Conservation (phyloP, 306 rosid genomes). For the Clitoria ternatea region DNA sequence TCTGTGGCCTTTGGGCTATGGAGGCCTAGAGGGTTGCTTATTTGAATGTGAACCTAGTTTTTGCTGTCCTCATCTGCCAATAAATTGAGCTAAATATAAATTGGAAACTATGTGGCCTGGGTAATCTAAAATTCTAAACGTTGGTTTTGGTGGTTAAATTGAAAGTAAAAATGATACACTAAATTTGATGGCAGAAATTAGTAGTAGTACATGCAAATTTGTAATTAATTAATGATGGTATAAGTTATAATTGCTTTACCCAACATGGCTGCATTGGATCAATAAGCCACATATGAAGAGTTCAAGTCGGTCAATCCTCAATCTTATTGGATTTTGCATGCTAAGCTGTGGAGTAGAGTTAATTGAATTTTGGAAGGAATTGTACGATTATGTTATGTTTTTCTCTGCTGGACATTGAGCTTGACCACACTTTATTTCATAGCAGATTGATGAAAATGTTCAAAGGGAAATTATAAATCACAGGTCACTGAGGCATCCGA, state of each 20-base stretch:
- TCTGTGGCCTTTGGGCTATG: not conserved
- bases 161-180: not conserved
- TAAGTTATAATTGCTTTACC: not conserved
- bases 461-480: slow-evolving; percentile 91
- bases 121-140: not conserved
- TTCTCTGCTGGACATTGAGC: slow-evolving; percentile 1
- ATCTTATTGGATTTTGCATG: not conserved
- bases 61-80: not conserved
- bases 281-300: not conserved
- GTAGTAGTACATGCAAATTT: not conserved
- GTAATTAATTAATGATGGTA: not conserved
- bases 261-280: not conserved
- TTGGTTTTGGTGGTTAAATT: not conserved
- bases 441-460: slow-evolving; percentile 97
- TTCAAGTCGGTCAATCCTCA: not conserved
- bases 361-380: not conserved
- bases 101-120: not conserved
- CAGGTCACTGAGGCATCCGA: slow-evolving; percentile 92
- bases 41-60: slow-evolving; percentile 5
- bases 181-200: not conserved
- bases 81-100: not conserved
- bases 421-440: slow-evolving; percentile 14
- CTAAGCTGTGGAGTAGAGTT: not conserved
- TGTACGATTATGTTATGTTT: not conserved
- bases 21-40: not conserved